Percentiles rank a stretch among this genome's conserved stretches.
Conservation (phyloP, 2,329 filamentous ascomycete genomes). For the Chrysoporthe austroafricana region DNA sequence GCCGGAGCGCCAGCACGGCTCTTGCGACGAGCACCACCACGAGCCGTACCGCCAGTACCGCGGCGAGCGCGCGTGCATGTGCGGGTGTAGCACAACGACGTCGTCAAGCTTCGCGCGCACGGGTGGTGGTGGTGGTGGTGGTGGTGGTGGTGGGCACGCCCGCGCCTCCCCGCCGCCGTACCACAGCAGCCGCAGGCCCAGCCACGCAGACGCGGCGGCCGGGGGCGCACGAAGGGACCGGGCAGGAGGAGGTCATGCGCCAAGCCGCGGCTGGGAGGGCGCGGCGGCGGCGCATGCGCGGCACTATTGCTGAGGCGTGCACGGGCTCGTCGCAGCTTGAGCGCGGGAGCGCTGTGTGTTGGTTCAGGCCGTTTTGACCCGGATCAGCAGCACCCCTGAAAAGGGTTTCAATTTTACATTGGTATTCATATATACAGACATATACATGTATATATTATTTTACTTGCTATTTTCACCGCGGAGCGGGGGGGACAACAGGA, state of each 20-base stretch:
- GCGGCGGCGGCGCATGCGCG: neutral
- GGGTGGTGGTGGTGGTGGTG: no score
- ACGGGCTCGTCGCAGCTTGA: no score
- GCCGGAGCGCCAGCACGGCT: neutral
- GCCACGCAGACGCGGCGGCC: neutral
- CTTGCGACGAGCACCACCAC: neutral
- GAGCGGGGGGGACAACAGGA: neutral
- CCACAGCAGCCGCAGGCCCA: neutral
- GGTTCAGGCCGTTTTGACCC: neutral
- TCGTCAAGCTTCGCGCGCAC: neutral
- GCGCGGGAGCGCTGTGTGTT: neutral
- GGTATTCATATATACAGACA: no score
- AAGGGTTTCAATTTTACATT: no score
- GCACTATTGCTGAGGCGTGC: neutral
- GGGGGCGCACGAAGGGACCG: neutral
- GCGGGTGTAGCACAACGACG: neutral
- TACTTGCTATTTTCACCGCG: no score
- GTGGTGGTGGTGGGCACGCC: neutral
- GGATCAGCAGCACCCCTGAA: no score
- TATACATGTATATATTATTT: no score
- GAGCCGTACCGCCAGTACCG: neutral
- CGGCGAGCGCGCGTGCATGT: neutral
- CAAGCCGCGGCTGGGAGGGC: neutral
- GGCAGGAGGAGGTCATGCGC: neutral
- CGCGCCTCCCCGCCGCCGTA: conserved; percentile 5